These are phyloP conservation scores for Alternaria postmessia DNA, from an alignment of 2,329 filamentous ascomycete species.

Conservation along the genomic window DNA sequence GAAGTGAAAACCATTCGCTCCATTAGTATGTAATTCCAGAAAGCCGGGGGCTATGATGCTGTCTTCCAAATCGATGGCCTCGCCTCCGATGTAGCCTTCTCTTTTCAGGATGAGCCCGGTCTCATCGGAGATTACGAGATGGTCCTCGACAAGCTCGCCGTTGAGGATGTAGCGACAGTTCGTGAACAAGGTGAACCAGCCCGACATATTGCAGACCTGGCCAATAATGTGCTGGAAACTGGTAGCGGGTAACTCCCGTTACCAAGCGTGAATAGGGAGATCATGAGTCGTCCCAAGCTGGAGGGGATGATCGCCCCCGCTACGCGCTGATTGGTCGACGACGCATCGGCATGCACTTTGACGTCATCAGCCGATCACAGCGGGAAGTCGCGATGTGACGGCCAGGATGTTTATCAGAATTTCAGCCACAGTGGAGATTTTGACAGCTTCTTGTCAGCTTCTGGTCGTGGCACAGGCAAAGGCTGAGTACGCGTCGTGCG, in stretches of 20 bases:
- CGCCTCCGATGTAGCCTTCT: slow-evolving; percentile 55
- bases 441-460: slow-evolving; percentile 8
- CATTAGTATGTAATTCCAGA: slow-evolving; percentile 65
- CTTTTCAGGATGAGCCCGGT: slow-evolving; percentile 54
- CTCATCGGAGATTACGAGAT: slow-evolving; percentile 56
- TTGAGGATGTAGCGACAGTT: slow-evolving; percentile 57
- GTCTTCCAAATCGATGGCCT: slow-evolving; percentile 58
- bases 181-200: slow-evolving; percentile 57
- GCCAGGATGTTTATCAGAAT: slow-evolving; percentile 14
- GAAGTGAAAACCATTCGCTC: slow-evolving; percentile 63
- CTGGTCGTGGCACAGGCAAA: slow-evolving; percentile 10
- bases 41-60: slow-evolving; percentile 63
- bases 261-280: slow-evolving; percentile 5
- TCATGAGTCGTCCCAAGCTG: slow-evolving; percentile 15
- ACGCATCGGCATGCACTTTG: slow-evolving; percentile 2
- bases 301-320: slow-evolving; percentile 18
- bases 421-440: slow-evolving; percentile 28
- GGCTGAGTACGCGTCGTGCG: slow-evolving; percentile 16
- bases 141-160: slow-evolving; percentile 55
- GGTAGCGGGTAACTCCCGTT: slow-evolving; percentile 11
- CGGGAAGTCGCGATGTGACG: slow-evolving; percentile 15
- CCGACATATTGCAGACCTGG: slow-evolving; percentile 41
- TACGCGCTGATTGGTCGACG: slow-evolving; percentile 19
- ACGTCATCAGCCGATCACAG: slow-evolving; percentile 27
- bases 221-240: slow-evolving; percentile 9